Conservation (phyloP, 1,139 yeast species). For the Pichia sp. region DNA sequence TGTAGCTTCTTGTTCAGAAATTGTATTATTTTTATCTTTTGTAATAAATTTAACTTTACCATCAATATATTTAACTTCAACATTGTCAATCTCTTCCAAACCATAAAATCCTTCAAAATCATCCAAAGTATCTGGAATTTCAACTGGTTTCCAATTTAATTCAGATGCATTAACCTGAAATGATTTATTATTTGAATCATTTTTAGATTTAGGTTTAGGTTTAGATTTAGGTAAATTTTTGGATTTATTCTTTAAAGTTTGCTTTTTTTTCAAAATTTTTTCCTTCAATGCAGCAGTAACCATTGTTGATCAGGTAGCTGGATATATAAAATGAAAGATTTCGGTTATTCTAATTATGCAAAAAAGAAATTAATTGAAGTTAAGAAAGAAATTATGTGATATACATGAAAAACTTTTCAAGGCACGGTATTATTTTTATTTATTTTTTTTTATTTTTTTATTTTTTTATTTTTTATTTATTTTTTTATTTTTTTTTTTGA, state of each 20-base stretch:
- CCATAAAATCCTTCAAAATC: constrained; percentile 91
- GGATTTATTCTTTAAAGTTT: constrained; percentile 9
- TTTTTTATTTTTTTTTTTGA: neutral
- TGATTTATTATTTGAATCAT: neutral
- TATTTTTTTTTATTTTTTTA: neutral
- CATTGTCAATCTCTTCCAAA: constrained; percentile 90
- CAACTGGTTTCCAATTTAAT: constrained; percentile 73
- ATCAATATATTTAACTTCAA: constrained; percentile 61
- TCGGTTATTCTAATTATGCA: too few species aligned
- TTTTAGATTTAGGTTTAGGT: neutral
- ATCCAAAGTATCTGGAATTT: constrained; percentile 75
- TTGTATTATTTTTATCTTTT: constrained; percentile 34
- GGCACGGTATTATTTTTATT: neutral
- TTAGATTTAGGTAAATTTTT: neutral
- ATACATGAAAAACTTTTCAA: constrained; percentile 3
- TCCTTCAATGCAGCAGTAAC: constrained; percentile 15
- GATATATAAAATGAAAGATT: neutral
- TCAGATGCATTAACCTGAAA: constrained; percentile 40
- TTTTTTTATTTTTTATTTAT: neutral
- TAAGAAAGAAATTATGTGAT: too few species aligned
- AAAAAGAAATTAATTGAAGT: too few species aligned
- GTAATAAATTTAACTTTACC: constrained; percentile 62
- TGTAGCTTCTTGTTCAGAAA: constrained; percentile 22
- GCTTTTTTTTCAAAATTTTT: constrained; percentile 16
- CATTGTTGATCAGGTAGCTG: constrained; percentile 10